Evolutionary conservation across 192 early-diverging fungal genomes (phyloP), one percentile per base, ranked within the genome.

Genomic region (Backusella psychrophila): DNA sequence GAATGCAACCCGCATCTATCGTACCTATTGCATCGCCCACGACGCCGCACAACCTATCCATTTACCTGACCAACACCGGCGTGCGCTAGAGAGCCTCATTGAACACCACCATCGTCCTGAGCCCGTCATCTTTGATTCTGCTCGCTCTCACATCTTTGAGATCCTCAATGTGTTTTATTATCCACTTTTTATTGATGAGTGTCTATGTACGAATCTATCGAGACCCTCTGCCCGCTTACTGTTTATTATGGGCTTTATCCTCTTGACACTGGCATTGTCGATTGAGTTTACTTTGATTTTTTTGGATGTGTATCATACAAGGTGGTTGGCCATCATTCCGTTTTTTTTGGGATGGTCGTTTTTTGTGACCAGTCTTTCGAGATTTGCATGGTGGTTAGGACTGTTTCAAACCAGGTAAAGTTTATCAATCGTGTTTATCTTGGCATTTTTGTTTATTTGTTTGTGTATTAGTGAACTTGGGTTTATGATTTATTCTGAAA

Each of bases 141-240:
- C 85, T 11, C 73, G 80, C 34, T 49, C 75, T n/a, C 81, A 86
- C 44, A 78, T 84, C 14, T 84, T 80, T 74, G 83, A 86, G 52
- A 76, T 86, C 12, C 78, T 86, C 78, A 84, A 84, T 59, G 77
- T 84, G 31, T 80, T 84, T 63, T 86, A 78, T 70, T 86, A 84
- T 59, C 78, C 83, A 9, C 73, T 77, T 67, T 86, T 86, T 73
- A 67, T 86, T 7, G 78, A 86, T 53, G 46, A 75, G 1, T 71
- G 79, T 11, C 72, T 83, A 31, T 79, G 79, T 39, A 86, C 74
- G 12, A 86, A 86, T 53, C 26, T 86, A 2, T 74, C 80, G 3
- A 35, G 29, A 3, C 35, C 39, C 9, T 36, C 75, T 42, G 66
- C 77, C 0, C 68, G 70, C 11, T 4, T 84, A 5, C 59, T 75